Base-by-base conservation (phyloP, 2,329 filamentous ascomycete species). In the Fusarium sp. region DNA sequence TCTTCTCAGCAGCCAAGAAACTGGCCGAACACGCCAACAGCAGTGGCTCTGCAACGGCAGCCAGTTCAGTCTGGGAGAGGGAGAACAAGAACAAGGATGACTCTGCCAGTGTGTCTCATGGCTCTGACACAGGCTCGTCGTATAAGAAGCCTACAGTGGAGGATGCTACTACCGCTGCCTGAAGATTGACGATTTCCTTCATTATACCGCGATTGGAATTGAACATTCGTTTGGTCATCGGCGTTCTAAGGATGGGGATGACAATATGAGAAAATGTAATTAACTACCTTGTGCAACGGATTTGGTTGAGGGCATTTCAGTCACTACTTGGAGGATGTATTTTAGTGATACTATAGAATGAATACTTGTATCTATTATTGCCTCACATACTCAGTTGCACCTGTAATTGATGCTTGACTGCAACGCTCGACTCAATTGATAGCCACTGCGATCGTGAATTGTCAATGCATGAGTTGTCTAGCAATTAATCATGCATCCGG, bases 141-240 rank as follows among this genome's bases (percentile, higher is more conserved):
- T 75, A 75, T 51, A 75, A 61, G 62, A 75, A 73, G 44, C 71
- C 73, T 14, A 68, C 70, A 5, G 73, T 75, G 1, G 73, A 75
- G 51, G 73, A 75, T 58, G 40, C 36, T 43, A 47, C 19, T 21
- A 28, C 44, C 17, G 21, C 26, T 31, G 33, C 19, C 24, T 19
- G 44, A 42, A 28, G n/a, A 49, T 42, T 36, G 24, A 19, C 26
- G 6, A 19, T 46, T 33, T 34, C 52, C 38, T 60, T 10, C 13
- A 34, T 49, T 56, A 13, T 31, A 31, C 28, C 2, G 54, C 45
- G 19, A 46, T 52, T 49, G 50, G 24, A 17, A 28, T 17, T 45
- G 38, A 10, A 49, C 26, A 45, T 49, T 51, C 39, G 38, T 62
- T 62, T 47, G 56, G 34, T 59, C 28, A 50, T 15, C 52, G 71